Evolutionary conservation across 2,329 filamentous ascomycete species (phyloP), one percentile per base, ranked within the genome.

Genomic region (Colletotrichum melonis): DNA sequence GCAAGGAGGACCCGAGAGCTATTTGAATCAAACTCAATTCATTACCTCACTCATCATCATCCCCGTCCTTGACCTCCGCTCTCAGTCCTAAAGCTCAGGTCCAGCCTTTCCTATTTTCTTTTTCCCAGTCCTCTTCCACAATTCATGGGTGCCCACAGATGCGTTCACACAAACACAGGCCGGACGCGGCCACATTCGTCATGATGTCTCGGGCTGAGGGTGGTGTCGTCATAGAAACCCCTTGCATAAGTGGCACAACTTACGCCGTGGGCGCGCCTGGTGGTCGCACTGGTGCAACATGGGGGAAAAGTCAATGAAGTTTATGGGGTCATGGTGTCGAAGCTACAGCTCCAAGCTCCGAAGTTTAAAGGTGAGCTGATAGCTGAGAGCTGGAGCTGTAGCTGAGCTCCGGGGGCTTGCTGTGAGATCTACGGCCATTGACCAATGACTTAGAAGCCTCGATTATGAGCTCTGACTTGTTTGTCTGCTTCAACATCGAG

Each of bases 171-270:
- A 69, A 26, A 54, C 28, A 16, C 14, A 12, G 46, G 38, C 71
- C 71, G 71, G 46, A 62, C 57, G 62, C 72, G 72, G 67, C 24
- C 63, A 54, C 30, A 49, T 56, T 65, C 63, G 69, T 75, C 74
- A 75, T 75, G 54, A 58, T 73, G 69, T 73, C 58, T 75, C 69
- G 63, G 57, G 71, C 42, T 54, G n/a, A 26, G 19, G 66, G 35
- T 76, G 57, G 73, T 76, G 74, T 75, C 74, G 74, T 76, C 74
- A 76, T 76, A 67, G 74, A 67, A 54, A 46, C 65, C 74, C 74
- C 74, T 74, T 75, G 74, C 69, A 75, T 75, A 67, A 73, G 74
- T 75, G 74, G 74, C 72, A 64, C 49, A 55, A 38, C 32, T 26
- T 75, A 56, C 28, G 22, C 22, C 42, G 24, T 42, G 67, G 42